Evolutionary conservation across 2,329 filamentous ascomycete species (phyloP), one percentile per base, ranked within the genome.

Genomic region (Fusarium sp.): DNA sequence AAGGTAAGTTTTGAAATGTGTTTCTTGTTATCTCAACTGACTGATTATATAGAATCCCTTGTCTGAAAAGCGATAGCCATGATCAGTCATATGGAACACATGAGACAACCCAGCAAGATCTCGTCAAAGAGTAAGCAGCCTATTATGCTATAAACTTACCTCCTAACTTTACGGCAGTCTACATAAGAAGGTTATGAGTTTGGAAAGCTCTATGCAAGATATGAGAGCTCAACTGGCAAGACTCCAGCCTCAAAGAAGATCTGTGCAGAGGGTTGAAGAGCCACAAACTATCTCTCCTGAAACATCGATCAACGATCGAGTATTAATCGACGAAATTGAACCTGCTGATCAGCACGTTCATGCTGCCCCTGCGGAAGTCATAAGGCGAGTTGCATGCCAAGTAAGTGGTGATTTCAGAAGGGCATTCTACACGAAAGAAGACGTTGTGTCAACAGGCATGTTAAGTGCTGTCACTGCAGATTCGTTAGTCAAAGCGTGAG

Each of bases 281-380:
- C 44, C 46, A 7, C 45, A 45, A 17, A 46, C n/a, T 20, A 40
- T 30, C 26, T 51, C 38, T 32, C 45, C 45, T n/a, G 20, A 43
- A 30, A 38, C 44, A 19, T 48, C 36, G 9, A 28, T 8, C 19
- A 36, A 45, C 21, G 21, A 23, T 19, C 20, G 15, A 5, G 40
- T 20, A 6, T 26, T 60, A 8, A 47, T 55, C 17, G 43, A 55
- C 4, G 54, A 63, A 4, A 21, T 56, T 14, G 57, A 65, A 32
- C 56, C 55, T 2, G 67, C 62, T 7, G 59, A 68, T 39, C 49
- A 60, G 20, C 43, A 61, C 14, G 48, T 68, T n/a, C 48, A 56
- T 17, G 54, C 43, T 10, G 48, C 65, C 10, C 65, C 65, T 14
- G 67, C 58, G 5, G 62, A 67, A 42, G 51, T 69, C 4, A 58